A percentile compares a stretch with the other conserved stretches of the same genome.
Evolutionary conservation across 2,329 filamentous ascomycete species (phyloP).

Genomic region (Aspergillus arachidicola): DNA sequence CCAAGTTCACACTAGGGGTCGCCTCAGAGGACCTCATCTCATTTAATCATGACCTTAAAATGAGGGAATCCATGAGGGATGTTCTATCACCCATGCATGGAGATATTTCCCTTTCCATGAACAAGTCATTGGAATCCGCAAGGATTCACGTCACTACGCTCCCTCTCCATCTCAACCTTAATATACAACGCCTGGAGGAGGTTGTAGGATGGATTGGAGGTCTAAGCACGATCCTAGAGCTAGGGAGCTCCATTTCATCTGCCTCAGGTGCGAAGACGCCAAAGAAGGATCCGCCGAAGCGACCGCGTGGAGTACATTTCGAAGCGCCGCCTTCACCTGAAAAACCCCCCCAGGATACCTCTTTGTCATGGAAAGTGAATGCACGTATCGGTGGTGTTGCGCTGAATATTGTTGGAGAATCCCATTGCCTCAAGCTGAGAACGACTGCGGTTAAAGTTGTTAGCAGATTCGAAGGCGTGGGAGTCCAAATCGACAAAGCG

Average conservation of each 20-base stretch:
- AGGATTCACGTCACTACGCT: slow-evolving; percentile 70
- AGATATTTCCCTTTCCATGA: slow-evolving; percentile 44
- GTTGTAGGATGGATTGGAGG: slow-evolving; percentile 88
- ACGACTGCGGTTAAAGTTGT: slow-evolving; percentile 82
- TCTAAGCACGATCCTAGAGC: slow-evolving; percentile 84
- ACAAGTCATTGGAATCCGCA: slow-evolving; percentile 31
- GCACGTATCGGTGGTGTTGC: slow-evolving; percentile 74
- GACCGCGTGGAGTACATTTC: slow-evolving; percentile 59
- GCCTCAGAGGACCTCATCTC: slow-evolving; percentile 54
- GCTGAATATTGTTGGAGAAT: slow-evolving; percentile 75
- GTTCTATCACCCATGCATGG: slow-evolving; percentile 36
- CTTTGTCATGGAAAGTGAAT: slow-evolving; percentile 65
- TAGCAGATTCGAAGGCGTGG: slow-evolving; percentile 71
- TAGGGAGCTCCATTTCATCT: slow-evolving; percentile 81
- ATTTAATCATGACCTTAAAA: slow-evolving; percentile 52
- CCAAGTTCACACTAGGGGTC: slow-evolving; percentile 52
- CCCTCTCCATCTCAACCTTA: slow-evolving; percentile 73
- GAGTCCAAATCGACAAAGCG: slow-evolving; percentile 74
- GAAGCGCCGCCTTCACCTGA: slow-evolving; percentile 46
- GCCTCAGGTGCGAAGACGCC: slow-evolving; percentile 58
- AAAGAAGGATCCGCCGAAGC: slow-evolving; percentile 33
- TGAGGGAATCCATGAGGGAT: slow-evolving; percentile 50
- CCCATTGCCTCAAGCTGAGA: slow-evolving; percentile 72
- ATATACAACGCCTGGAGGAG: slow-evolving; percentile 81
- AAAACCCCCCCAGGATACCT: slow-evolving; percentile 14